These are phyloP conservation scores for Erythrophleum fordii DNA, from an alignment of 306 rosid genomes.

Conservation along the genomic window DNA sequence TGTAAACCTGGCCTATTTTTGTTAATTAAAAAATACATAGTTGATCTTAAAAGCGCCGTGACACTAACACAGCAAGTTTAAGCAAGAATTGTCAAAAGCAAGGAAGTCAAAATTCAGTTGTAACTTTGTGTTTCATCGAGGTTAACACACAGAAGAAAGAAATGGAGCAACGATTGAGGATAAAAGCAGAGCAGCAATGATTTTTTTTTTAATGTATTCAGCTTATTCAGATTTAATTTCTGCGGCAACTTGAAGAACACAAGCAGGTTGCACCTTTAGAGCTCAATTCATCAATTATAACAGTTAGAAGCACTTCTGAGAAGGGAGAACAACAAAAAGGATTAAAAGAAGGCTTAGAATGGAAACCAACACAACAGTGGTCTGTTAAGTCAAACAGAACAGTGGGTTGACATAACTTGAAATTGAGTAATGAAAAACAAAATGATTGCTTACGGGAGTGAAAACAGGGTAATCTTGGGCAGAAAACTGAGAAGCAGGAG, in stretches of 20 bases:
- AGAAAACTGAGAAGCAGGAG: conserved; percentile 82
- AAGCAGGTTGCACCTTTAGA: conserved; percentile 5
- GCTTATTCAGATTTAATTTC: not conserved
- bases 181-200: conserved; percentile 27
- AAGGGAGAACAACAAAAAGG: not conserved
- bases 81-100: not conserved
- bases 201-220: conserved; percentile 28
- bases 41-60: conserved; percentile 5
- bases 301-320: conserved; percentile 12
- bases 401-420: not conserved
- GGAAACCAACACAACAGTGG: not conserved
- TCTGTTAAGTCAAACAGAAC: not conserved
- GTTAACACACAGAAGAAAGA: not conserved
- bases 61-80: conserved; percentile 8
- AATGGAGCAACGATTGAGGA: not conserved
- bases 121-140: not conserved
- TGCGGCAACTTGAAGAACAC: not conserved
- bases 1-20: conserved; percentile 3
- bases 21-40: not conserved
- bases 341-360: not conserved
- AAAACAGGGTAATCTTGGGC: conserved; percentile 98
- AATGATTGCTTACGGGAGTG: conserved; percentile 70
- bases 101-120: conserved; percentile 14
- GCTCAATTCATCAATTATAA: not conserved
- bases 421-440: conserved; percentile 1